Conservation (phyloP, 371 early-diverging fungal species). For the Actinomucor elegans region DNA sequence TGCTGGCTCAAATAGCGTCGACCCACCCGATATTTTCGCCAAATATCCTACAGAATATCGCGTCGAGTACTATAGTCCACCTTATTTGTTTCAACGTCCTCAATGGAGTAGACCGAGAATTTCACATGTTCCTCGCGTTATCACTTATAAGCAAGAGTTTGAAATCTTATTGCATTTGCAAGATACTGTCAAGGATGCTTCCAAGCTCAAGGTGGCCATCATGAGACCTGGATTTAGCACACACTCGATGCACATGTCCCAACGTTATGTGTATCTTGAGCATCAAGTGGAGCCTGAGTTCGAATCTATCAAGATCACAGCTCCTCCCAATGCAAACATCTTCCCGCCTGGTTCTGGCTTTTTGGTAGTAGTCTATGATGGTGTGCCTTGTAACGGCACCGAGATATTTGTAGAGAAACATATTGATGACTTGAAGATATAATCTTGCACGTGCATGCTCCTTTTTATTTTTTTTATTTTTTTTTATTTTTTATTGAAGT, state of each 20-base stretch:
- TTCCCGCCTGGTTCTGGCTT: conserved; percentile 63
- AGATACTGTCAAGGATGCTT: conserved; percentile 23
- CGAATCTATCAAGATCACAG: conserved; percentile 33
- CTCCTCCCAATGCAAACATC: conserved; percentile 57
- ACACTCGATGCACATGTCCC: conserved; percentile 67
- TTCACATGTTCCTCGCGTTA: conserved; percentile 42
- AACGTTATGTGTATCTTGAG: conserved; percentile 47
- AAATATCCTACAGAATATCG: conserved; percentile 62
- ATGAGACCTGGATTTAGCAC: conserved; percentile 61
- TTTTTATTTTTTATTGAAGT: background rate
- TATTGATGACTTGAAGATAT: conserved; percentile 11
- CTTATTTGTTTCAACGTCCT: conserved; percentile 47
- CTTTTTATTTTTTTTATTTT: background rate
- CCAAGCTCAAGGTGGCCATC: conserved; percentile 38
- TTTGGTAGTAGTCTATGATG: conserved; percentile 56
- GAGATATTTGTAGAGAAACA: conserved; percentile 35
- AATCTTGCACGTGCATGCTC: background rate
- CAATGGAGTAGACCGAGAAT: conserved; percentile 46
- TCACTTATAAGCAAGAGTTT: conserved; percentile 41
- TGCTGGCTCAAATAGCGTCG: conserved; percentile 49
- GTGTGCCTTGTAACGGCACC: conserved; percentile 47
- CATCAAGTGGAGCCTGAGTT: conserved; percentile 22
- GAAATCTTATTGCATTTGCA: conserved; percentile 32
- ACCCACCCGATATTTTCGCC: conserved; percentile 43
- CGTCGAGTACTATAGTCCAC: conserved; percentile 64